phyloP scores from a whole-genome alignment of 2,329 filamentous ascomycete genomes.

The Aureobasidium subglaciale region DNA sequence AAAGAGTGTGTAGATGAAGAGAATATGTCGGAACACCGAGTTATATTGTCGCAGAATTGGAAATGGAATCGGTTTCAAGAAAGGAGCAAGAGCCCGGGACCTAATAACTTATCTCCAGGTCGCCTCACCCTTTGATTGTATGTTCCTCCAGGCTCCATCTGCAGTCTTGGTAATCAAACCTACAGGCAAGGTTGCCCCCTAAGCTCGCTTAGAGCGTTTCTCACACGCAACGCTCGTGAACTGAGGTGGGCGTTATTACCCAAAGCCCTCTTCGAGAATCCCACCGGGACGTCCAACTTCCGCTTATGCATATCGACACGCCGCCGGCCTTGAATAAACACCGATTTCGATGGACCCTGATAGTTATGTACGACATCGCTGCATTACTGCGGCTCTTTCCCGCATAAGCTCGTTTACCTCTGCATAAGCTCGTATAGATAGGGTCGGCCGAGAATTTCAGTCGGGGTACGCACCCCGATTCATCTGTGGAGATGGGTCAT shows the following conservation, averaged over 20 bases:
- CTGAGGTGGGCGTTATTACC: not conserved
- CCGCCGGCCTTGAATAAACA: not conserved
- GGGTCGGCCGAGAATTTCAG: not conserved
- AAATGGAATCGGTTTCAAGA: not conserved
- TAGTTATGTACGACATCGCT: too few relatives aligned
- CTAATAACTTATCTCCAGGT: not conserved
- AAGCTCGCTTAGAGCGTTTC: not conserved
- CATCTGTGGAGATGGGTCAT: not conserved
- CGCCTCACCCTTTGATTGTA: conserved; percentile 5
- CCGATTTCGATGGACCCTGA: not conserved
- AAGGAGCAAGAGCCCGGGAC: not conserved
- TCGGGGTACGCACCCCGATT: not conserved
- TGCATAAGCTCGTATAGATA: not conserved
- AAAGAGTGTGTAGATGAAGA: not conserved
- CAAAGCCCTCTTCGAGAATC: not conserved
- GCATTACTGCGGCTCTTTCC: too few relatives aligned
- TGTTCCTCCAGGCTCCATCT: conserved; percentile 3
- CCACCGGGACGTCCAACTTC: not conserved
- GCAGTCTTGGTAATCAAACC: not conserved
- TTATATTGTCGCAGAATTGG: not conserved
- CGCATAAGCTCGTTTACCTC: not conserved
- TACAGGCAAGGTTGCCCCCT: not conserved
- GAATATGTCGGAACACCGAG: not conserved
- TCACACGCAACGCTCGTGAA: too few relatives aligned
- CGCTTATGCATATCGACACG: not conserved